These are phyloP conservation scores for Talaromyces ruber DNA, from an alignment of 495 filamentous ascomycete genomes.

Conservation along the genomic window DNA sequence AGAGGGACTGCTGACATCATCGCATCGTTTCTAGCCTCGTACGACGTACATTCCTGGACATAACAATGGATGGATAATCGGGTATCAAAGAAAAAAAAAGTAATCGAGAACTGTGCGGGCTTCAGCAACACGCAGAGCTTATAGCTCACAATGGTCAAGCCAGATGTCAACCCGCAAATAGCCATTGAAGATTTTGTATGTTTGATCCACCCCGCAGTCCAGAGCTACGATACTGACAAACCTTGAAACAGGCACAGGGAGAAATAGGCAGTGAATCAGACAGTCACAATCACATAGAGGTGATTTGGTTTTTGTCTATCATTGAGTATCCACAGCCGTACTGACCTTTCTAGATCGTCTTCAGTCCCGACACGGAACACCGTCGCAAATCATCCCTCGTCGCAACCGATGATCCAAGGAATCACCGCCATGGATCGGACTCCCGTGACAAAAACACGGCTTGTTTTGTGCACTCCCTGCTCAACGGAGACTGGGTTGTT, in stretches of 20 bases:
- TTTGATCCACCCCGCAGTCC: background rate
- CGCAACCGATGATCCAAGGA: slow-evolving; percentile 38
- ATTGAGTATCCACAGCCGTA: too few species aligned
- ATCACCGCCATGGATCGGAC: slow-evolving; percentile 28
- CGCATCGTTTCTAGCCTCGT: background rate
- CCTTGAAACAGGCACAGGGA: slow-evolving; percentile 18
- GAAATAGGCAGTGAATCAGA: slow-evolving; percentile 33
- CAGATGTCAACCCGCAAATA: background rate
- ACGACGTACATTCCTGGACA: background rate
- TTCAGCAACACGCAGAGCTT: background rate
- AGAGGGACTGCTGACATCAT: background rate
- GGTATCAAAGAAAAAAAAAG: background rate
- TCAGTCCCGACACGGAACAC: slow-evolving; percentile 60
- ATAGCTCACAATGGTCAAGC: background rate
- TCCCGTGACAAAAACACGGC: slow-evolving; percentile 46
- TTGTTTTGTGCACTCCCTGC: slow-evolving; percentile 78
- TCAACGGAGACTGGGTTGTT: slow-evolving; percentile 44
- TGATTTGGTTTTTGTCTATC: slow-evolving; percentile 10
- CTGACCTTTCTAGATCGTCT: slow-evolving; percentile 51
- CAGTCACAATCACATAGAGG: slow-evolving; percentile 40
- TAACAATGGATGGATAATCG: background rate
- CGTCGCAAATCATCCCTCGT: slow-evolving; percentile 83
- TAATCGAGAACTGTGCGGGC: background rate
- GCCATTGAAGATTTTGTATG: slow-evolving; percentile 3
- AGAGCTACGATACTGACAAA: background rate